Evolutionary conservation across 768 basidiomycete genomes (phyloP), one percentile per base, ranked within the genome.

Genomic region (Rhodocollybia butyracea): DNA sequence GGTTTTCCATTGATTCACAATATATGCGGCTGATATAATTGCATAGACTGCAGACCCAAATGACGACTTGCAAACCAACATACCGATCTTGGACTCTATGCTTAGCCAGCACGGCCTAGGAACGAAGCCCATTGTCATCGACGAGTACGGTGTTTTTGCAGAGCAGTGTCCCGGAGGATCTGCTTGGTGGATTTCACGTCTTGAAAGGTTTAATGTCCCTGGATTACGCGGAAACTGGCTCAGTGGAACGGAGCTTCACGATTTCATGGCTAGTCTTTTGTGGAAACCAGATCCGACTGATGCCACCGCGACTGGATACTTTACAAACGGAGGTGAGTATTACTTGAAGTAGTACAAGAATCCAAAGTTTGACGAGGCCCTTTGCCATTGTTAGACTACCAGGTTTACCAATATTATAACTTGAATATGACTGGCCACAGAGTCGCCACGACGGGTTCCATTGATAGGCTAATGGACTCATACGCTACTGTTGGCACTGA

Each of bases 341-440:
- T 17, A 10, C 13, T 2, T 29, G 17, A 19, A 45, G 22, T 7
- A 31, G 30, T 24, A 10, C 3, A 41, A 19, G 27, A 30, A 30
- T 29, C 19, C 45, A 4, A n/a, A 46, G n/a, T 48, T 34, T 13
- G 22, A 42, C 22, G n/a, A 27, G 7, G 5, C n/a, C 22, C 7
- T 42, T 21, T 22, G 43, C 17, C 13, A 19, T 24, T 32, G 17
- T 13, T 54, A 63, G 62, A 59, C 26, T 63, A 60, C 51, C 62
- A 61, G 29, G 60, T 63, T 6, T 63, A 63, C 55, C 57, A 63
- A 6, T 63, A 63, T 55, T 63, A 63, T 48, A 60, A 59, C 17
- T 51, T 54, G n/a, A 54, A 51, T 39, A 63, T 63, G 62, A 63
- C 62, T 29, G 62, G 62, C 3, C 41, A 32, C 56, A 58, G 62